phyloP scores from a whole-genome alignment of 306 rosid species.

The Quercus engelmannii region DNA sequence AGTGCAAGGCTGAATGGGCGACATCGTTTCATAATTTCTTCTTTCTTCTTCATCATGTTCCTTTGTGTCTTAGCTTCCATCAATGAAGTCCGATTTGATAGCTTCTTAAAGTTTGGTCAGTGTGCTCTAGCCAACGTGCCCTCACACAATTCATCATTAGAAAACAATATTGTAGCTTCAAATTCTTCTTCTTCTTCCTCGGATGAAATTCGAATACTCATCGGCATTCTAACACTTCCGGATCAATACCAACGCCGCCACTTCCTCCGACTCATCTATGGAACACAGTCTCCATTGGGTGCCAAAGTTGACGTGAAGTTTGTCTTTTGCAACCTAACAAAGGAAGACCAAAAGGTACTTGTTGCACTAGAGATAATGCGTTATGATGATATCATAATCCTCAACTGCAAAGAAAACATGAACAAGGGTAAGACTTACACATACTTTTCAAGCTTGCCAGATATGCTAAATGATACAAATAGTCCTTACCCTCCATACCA shows the following conservation, averaged over 20 bases:
- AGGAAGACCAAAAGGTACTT: constrained; percentile 71
- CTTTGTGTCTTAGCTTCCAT: constrained; percentile 71
- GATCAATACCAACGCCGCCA: constrained; percentile 92
- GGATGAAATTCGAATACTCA: constrained; percentile 55
- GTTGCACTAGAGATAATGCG: constrained; percentile 82
- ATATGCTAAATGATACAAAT: constrained; percentile 45
- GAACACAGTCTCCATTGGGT: constrained; percentile 49
- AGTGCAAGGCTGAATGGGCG: constrained; percentile 32
- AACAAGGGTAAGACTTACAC: constrained; percentile 86
- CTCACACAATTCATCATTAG: not conserved
- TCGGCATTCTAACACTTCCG: constrained; percentile 81
- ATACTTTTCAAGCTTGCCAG: constrained; percentile 71
- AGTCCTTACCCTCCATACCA: constrained; percentile 68
- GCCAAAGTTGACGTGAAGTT: constrained; percentile 74
- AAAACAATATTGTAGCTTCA: not conserved
- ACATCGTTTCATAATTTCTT: constrained; percentile 41
- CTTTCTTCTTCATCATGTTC: constrained; percentile 50
- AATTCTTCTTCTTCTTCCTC: constrained; percentile 18
- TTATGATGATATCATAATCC: constrained; percentile 75
- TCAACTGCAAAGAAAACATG: constrained; percentile 89
- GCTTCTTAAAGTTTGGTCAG: constrained; percentile 36
- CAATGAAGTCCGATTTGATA: constrained; percentile 54
- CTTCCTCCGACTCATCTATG: constrained; percentile 85
- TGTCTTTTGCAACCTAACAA: constrained; percentile 88
- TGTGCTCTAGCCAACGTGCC: constrained; percentile 21